Conservation (phyloP, 2,329 filamentous ascomycete species). For the Diaporthe vaccinii region DNA sequence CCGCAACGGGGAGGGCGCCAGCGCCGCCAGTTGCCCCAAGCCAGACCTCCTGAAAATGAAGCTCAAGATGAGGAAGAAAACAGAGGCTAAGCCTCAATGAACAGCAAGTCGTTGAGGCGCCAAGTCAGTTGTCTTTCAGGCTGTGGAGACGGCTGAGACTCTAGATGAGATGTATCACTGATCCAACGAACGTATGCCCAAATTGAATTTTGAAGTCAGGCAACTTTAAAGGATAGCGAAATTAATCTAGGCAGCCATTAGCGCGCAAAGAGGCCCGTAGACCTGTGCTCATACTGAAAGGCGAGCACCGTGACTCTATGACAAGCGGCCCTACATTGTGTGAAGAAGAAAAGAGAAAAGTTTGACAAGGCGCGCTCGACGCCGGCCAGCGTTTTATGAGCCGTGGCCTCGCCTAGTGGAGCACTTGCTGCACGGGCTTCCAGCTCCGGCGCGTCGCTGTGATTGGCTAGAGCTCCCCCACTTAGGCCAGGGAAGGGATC, state of each 20-base stretch:
- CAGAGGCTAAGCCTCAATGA: conserved; percentile 36
- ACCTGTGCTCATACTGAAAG: conserved; percentile 93
- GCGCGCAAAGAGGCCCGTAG: conserved; percentile 89
- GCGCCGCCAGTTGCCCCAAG: conserved; percentile 88
- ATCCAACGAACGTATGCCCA: conserved; percentile 54
- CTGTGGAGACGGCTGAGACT: neutral
- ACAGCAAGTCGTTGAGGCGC: neutral
- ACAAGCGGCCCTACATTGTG: conserved; percentile 62
- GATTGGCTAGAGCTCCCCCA: neutral
- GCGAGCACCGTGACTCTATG: conserved; percentile 89
- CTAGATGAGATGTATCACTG: conserved; percentile 53
- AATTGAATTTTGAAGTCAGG: conserved; percentile 64
- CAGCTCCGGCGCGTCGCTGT: neutral
- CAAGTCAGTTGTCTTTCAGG: neutral
- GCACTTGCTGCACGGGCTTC: neutral
- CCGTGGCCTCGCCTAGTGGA: conserved; percentile 5
- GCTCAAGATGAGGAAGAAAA: conserved; percentile 76
- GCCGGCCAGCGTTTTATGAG: conserved; percentile 15
- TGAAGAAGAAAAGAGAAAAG: conserved; percentile 64
- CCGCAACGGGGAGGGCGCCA: conserved; percentile 80
- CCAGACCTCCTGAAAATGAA: conserved; percentile 84
- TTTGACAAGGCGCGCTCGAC: conserved; percentile 43
- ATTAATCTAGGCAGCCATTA: conserved; percentile 95
- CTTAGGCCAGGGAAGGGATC: neutral
- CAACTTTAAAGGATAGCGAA: conserved; percentile 80